phyloP scores from a whole-genome alignment of 441 rosid genomes.

The Breynia disticha region DNA sequence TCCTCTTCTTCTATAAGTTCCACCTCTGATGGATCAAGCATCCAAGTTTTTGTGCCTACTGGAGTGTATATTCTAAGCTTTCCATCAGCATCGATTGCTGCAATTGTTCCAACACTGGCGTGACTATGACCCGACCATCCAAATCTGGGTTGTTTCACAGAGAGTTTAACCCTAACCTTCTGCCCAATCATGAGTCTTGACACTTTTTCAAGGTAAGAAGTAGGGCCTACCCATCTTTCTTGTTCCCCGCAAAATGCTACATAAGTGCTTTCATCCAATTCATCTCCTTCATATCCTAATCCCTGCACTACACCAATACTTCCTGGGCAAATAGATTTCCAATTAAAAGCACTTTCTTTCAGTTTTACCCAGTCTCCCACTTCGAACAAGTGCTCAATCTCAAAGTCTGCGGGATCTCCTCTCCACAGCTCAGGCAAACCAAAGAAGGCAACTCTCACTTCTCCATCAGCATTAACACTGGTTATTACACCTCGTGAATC shows the following conservation, averaged over 20 bases:
- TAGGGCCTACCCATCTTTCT: slow-evolving; percentile 84
- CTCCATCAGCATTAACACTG: slow-evolving; percentile 90
- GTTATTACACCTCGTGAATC: slow-evolving; percentile 76
- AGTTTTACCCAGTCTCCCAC: slow-evolving; percentile 96
- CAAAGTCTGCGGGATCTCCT: slow-evolving; percentile 95
- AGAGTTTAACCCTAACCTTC: slow-evolving; percentile 62
- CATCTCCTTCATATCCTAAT: slow-evolving; percentile 69
- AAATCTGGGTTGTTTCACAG: slow-evolving; percentile 87
- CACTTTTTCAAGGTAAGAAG: slow-evolving; percentile 60
- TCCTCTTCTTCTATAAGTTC: slow-evolving; percentile 77
- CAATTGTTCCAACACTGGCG: slow-evolving; percentile 64
- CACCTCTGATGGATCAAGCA: slow-evolving; percentile 93
- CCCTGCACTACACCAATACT: slow-evolving; percentile 87
- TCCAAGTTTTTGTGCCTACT: slow-evolving; percentile 85
- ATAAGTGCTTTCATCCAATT: slow-evolving; percentile 72
- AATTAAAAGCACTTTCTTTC: slow-evolving; percentile 40
- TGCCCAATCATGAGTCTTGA: slow-evolving; percentile 61
- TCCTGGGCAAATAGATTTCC: slow-evolving; percentile 84
- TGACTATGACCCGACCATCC: slow-evolving; percentile 95
- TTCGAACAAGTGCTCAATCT: slow-evolving; percentile 63
- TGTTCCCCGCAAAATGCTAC: slow-evolving; percentile 92
- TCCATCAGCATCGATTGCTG: slow-evolving; percentile 92
- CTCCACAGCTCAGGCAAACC: slow-evolving; percentile 85
- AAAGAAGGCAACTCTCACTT: slow-evolving; percentile 75
- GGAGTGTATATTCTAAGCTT: slow-evolving; percentile 92